Evolutionary conservation across 129 eudicot species (phyloP).

Genomic region (Calendula officinalis): DNA sequence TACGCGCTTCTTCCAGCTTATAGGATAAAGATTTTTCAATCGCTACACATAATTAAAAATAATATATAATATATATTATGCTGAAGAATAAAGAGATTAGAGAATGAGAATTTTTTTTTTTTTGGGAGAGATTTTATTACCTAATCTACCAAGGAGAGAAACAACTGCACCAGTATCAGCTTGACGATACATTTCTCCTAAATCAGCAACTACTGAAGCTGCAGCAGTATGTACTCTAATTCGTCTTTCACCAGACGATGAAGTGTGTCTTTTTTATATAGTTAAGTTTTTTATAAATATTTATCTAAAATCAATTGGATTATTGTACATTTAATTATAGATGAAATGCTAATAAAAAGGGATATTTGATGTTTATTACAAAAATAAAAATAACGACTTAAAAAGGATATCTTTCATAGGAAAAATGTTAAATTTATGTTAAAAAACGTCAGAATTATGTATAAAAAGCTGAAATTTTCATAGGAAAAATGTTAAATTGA

Average conservation of each 20-base stretch:
- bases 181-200: conserved; percentile 92
- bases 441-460: too few relatives aligned
- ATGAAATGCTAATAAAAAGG: too few relatives aligned
- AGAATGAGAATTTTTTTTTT: not conserved
- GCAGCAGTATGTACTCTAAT: conserved; percentile 96
- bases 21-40: conserved; percentile 73
- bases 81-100: not conserved
- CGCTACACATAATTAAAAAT: conserved; percentile 43
- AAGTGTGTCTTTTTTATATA: conserved; percentile 55
- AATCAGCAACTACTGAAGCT: conserved; percentile 86
- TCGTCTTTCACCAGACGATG: conserved; percentile 93
- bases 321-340: not conserved
- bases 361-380: too few relatives aligned
- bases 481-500: too few relatives aligned
- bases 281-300: conserved; percentile 42
- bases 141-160: conserved; percentile 74
- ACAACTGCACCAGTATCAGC: conserved; percentile 92
- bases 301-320: not conserved
- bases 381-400: too few relatives aligned
- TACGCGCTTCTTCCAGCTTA: conserved; percentile 85
- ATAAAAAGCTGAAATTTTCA: too few relatives aligned
- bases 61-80: too few relatives aligned
- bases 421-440: too few relatives aligned
- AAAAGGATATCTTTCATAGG: too few relatives aligned
- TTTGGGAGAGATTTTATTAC: conserved; percentile 27